Evolutionary conservation across 2,329 filamentous ascomycete species (phyloP).

Genomic region (Bipolaris victoriae): DNA sequence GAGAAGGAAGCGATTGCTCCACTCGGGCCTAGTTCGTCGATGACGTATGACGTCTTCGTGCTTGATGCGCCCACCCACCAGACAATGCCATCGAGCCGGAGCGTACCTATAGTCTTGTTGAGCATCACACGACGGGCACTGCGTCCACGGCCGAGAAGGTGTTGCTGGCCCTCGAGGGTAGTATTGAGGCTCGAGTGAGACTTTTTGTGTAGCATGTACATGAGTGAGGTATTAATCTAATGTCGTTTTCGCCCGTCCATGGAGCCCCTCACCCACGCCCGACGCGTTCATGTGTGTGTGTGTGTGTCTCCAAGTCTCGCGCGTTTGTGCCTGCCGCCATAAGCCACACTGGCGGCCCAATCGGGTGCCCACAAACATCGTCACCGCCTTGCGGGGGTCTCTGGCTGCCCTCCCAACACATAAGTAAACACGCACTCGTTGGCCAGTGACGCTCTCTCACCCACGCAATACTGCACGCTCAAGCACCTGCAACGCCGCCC

Average conservation of each 20-base stretch:
- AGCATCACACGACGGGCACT: slow-evolving; percentile 6
- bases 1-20: slow-evolving; percentile 22
- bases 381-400: slow-evolving; percentile 41
- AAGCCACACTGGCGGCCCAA: slow-evolving; percentile 28
- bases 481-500: slow-evolving; percentile 35
- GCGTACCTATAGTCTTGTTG: slow-evolving; percentile 5
- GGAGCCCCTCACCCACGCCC: too few relatives aligned
- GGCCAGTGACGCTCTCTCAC: slow-evolving; percentile 18
- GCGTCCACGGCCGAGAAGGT: slow-evolving; percentile 40
- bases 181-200: background rate
- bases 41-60: slow-evolving; percentile 28
- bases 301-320: slow-evolving; percentile 1
- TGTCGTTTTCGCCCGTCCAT: slow-evolving; percentile 1
- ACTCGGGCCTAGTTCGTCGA: slow-evolving; percentile 15
- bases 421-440: slow-evolving; percentile 20
- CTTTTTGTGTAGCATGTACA: background rate
- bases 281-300: background rate
- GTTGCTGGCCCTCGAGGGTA: background rate
- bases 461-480: slow-evolving; percentile 24
- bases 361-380: slow-evolving; percentile 30
- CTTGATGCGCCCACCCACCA: slow-evolving; percentile 6
- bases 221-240: slow-evolving; percentile 37
- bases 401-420: slow-evolving; percentile 27
- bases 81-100: slow-evolving; percentile 17
- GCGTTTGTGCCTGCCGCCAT: slow-evolving; percentile 17